A percentile compares a stretch with the other conserved stretches of the same genome.
Evolutionary conservation across 2,329 filamentous ascomycete species (phyloP).

Genomic region (Fusarium equiseti): DNA sequence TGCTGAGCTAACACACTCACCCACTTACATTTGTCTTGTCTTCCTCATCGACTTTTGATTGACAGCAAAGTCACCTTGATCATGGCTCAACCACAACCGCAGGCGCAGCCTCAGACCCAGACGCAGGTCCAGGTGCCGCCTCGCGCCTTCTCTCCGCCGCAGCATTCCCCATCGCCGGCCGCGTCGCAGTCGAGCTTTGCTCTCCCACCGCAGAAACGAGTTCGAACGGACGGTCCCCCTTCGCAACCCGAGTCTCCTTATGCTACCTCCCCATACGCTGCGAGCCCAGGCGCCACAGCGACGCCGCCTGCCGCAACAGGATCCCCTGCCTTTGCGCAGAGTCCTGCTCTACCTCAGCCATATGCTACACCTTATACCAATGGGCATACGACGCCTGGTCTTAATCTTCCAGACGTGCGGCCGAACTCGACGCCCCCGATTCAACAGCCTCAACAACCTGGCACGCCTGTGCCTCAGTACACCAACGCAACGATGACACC

Average conservation of each 20-base stretch:
- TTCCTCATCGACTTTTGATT: conserved; percentile 17
- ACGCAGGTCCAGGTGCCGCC: conserved; percentile 59
- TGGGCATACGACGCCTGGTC: conserved; percentile 52
- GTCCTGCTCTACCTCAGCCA: conserved; percentile 49
- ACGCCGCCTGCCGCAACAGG: conserved; percentile 55
- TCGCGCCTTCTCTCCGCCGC: conserved; percentile 72
- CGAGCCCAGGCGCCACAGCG: conserved; percentile 59
- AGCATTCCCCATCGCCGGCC: conserved; percentile 71
- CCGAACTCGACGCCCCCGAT: conserved; percentile 51
- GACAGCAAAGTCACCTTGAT: conserved; percentile 18
- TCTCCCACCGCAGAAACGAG: conserved; percentile 78
- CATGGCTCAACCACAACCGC: conserved; percentile 72
- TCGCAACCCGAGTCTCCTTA: conserved; percentile 76
- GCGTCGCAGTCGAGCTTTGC: conserved; percentile 64
- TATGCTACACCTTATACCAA: conserved; percentile 57
- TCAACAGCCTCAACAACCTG: conserved; percentile 49
- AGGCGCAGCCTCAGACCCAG: conserved; percentile 69
- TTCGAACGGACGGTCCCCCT: conserved; percentile 69
- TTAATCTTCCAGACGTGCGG: conserved; percentile 53
- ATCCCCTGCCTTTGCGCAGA: conserved; percentile 54
- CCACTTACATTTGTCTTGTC: conserved; percentile 11
- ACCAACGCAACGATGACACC: conserved; percentile 43
- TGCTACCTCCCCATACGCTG: conserved; percentile 63
- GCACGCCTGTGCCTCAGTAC: conserved; percentile 45
- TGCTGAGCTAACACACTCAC: conserved; percentile 53